A percentile compares a stretch with the other conserved stretches of the same genome.
phyloP scores from a whole-genome alignment of 2,329 filamentous ascomycete genomes.

The Penicillium hordei region DNA sequence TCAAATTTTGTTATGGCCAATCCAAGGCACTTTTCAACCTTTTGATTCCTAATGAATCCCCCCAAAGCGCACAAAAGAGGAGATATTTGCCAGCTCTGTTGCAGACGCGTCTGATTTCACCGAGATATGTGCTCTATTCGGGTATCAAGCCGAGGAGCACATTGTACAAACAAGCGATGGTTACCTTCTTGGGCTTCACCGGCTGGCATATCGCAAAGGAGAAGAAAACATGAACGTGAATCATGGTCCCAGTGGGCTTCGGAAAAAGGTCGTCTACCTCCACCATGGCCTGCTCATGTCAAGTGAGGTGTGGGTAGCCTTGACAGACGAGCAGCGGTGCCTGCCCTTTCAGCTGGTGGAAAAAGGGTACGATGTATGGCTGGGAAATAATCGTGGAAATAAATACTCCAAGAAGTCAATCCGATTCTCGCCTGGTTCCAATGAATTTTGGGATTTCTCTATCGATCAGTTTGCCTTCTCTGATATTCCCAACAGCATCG shows the following conservation, averaged over 20 bases:
- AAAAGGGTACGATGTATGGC: conserved; percentile 92
- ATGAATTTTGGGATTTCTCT: conserved; percentile 93
- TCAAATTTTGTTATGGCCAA: conserved; percentile 76
- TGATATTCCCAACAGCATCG: conserved; percentile 92
- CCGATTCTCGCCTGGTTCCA: conserved; percentile 68
- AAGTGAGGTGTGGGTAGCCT: conserved; percentile 95
- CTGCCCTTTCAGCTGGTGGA: conserved; percentile 88
- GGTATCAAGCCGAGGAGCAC: conserved; percentile 94
- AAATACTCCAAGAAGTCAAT: conserved; percentile 98
- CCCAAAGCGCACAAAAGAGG: conserved; percentile 66
- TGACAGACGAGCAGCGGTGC: conserved; percentile 81
- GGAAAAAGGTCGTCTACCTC: conserved; percentile 86
- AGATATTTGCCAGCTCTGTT: conserved; percentile 70
- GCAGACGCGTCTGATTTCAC: conserved; percentile 88
- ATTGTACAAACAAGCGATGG: conserved; percentile 93
- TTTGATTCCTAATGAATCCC: conserved; percentile 68
- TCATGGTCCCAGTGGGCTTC: conserved; percentile 59
- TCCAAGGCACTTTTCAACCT: conserved; percentile 81
- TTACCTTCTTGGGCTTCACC: conserved; percentile 85
- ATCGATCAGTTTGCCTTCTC: conserved; percentile 98
- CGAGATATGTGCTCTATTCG: conserved; percentile 87
- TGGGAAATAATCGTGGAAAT: conserved; percentile 97
- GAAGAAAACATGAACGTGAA: conserved; percentile 82
- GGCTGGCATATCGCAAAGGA: conserved; percentile 77
- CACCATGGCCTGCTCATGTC: conserved; percentile 98